phyloP scores from a whole-genome alignment of 345 rosid genomes.

The Populus euphratica region DNA sequence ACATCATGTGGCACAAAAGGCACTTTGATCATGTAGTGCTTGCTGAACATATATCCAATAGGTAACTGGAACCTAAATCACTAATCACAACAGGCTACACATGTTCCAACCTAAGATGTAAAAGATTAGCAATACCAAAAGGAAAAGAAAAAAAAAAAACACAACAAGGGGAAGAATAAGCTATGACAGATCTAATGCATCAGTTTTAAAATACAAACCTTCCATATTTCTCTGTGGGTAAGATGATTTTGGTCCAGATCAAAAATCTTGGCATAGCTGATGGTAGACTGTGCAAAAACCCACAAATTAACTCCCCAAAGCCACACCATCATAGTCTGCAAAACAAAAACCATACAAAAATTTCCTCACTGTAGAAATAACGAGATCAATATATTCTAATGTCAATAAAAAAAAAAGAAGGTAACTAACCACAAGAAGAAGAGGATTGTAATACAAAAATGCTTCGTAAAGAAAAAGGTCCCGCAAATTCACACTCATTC shows the following conservation, averaged over 20 bases:
- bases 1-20: neutral
- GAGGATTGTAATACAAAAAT: conserved; percentile 93
- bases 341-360: conserved; percentile 19
- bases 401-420: neutral
- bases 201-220: conserved; percentile 44
- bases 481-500: conserved; percentile 76
- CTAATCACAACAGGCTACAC: neutral
- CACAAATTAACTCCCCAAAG: conserved; percentile 93
- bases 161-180: neutral
- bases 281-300: conserved; percentile 76
- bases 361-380: neutral
- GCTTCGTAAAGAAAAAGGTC: conserved; percentile 91
- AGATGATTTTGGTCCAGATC: conserved; percentile 86
- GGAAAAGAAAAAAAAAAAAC: neutral
- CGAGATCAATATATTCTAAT: neutral
- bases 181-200: neutral
- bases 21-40: neutral
- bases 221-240: conserved; percentile 86
- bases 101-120: neutral
- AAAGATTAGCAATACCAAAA: neutral
- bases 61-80: neutral
- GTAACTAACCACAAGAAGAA: conserved; percentile 85
- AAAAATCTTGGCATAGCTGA: conserved; percentile 73
- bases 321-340: conserved; percentile 95
- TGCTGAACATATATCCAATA: neutral